Conservation (phyloP, 352 stramenopile genomes). For the Globisporangium radiosum region DNA sequence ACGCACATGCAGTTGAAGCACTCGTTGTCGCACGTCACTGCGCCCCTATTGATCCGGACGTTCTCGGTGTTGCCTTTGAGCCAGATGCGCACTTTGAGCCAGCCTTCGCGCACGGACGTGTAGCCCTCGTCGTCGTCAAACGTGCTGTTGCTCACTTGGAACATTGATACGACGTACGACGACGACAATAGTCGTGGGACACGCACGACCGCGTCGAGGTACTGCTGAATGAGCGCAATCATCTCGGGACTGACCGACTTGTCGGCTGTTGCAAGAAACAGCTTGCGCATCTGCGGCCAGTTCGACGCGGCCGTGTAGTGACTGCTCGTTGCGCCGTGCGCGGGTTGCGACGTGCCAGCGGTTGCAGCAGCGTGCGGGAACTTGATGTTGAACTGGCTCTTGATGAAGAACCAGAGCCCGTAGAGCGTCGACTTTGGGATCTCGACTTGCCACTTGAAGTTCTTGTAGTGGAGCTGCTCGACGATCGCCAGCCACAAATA, state of each 20-base stretch:
- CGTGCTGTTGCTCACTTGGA: conserved; percentile 80
- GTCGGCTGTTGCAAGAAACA: conserved; percentile 73
- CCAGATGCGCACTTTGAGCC: conserved; percentile 79
- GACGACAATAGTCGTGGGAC: conserved; percentile 59
- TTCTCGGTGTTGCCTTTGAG: conserved; percentile 83
- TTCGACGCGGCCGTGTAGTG: conserved; percentile 13
- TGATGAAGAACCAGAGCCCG: conserved; percentile 84
- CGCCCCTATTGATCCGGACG: conserved; percentile 74
- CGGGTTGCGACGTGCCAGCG: not conserved
- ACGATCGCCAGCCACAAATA: not conserved
- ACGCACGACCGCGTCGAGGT: conserved; percentile 61
- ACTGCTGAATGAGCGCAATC: conserved; percentile 69
- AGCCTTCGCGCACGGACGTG: conserved; percentile 75
- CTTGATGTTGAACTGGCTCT: conserved; percentile 62
- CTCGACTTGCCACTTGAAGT: conserved; percentile 79
- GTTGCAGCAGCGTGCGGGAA: conserved; percentile 16
- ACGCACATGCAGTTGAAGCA: conserved; percentile 89
- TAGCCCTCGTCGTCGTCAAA: conserved; percentile 81
- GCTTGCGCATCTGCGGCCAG: conserved; percentile 72
- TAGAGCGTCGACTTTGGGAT: conserved; percentile 79
- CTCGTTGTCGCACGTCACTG: conserved; percentile 76
- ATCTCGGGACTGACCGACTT: conserved; percentile 72
- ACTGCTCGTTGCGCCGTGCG: conserved; percentile 3
- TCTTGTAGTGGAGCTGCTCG: conserved; percentile 57
- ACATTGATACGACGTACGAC: conserved; percentile 64